These are phyloP conservation scores for Trichothecium roseum DNA, from an alignment of 2,329 filamentous ascomycete genomes.

Conservation along the genomic window DNA sequence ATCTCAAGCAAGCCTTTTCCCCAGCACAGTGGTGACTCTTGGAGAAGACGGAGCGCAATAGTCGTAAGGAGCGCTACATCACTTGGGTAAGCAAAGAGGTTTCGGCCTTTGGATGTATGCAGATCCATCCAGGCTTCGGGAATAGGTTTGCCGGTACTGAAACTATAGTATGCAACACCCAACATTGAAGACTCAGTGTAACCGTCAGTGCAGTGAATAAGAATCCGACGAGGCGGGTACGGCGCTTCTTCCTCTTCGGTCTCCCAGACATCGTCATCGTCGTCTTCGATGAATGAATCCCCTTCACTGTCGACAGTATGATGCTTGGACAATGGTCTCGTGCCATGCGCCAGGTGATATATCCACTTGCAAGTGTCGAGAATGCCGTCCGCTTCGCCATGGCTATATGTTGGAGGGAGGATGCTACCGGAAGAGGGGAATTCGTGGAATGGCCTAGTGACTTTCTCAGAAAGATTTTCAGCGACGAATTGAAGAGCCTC, in stretches of 20 bases:
- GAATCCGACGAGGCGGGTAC: constrained; percentile 49
- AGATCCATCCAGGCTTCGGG: constrained; percentile 81
- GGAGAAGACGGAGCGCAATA: constrained; percentile 65
- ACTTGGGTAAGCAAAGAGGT: constrained; percentile 92
- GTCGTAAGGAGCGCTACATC: constrained; percentile 75
- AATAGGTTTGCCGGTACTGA: constrained; percentile 69
- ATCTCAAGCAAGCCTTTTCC: constrained; percentile 42
- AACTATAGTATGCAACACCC: constrained; percentile 87
- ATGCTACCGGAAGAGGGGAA: constrained; percentile 96
- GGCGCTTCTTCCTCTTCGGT: constrained; percentile 23
- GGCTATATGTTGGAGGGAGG: constrained; percentile 72
- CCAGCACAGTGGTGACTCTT: constrained; percentile 50
- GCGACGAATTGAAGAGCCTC: constrained; percentile 54
- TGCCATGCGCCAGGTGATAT: constrained; percentile 67
- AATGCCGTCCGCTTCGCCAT: constrained; percentile 72
- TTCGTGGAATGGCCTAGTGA: constrained; percentile 35
- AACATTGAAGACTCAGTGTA: constrained; percentile 93
- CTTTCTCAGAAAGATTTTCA: constrained; percentile 37
- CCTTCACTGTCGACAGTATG: constrained; percentile 17
- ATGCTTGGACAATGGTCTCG: constrained; percentile 23
- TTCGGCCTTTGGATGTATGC: constrained; percentile 70
- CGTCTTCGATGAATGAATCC: constrained; percentile 13
- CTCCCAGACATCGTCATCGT: constrained; percentile 15
- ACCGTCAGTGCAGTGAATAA: constrained; percentile 90
- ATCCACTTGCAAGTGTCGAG: constrained; percentile 87